A percentile compares a stretch with the other conserved stretches of the same genome.
These are phyloP conservation scores for Lachnellula hyalina DNA, from an alignment of 2,329 filamentous ascomycete genomes.

Conservation along the genomic window DNA sequence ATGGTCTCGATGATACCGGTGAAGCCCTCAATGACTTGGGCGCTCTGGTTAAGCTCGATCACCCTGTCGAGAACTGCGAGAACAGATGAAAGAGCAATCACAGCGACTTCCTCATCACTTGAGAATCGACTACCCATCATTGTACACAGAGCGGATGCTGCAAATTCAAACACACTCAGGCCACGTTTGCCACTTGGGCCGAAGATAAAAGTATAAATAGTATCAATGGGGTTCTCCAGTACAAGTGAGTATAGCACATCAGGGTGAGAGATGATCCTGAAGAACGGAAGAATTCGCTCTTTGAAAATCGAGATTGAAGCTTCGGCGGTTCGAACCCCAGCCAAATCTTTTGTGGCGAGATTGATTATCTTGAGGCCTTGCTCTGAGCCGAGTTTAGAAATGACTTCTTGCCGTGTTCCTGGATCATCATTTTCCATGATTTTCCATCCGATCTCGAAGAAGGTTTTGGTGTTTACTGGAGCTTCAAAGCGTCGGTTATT, in stretches of 20 bases:
- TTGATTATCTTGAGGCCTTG: constrained; percentile 22
- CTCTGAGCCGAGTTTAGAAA: constrained; percentile 23
- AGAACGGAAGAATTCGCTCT: constrained; percentile 35
- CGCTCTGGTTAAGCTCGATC: constrained; percentile 35
- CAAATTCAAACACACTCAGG: constrained; percentile 32
- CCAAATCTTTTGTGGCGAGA: constrained; percentile 16
- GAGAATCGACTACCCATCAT: constrained; percentile 14
- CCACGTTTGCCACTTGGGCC: constrained; percentile 36
- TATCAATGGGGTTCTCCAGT: constrained; percentile 37
- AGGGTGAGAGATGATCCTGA: constrained; percentile 36
- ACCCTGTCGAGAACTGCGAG: constrained; percentile 28
- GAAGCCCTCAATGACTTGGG: constrained; percentile 27
- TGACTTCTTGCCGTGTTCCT: constrained; percentile 21
- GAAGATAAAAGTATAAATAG: constrained; percentile 40
- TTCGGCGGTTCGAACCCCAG: constrained; percentile 12
- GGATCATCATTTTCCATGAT: constrained; percentile 21
- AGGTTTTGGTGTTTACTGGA: constrained; percentile 17
- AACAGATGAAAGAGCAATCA: constrained; percentile 21
- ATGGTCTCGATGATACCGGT: constrained; percentile 24
- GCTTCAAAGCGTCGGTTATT: constrained; percentile 10
- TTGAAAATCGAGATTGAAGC: constrained; percentile 21
- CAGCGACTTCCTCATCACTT: constrained; percentile 13
- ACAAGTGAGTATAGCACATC: constrained; percentile 38
- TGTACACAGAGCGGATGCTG: constrained; percentile 21
- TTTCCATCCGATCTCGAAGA: constrained; percentile 23